phyloP scores from a whole-genome alignment of 495 filamentous ascomycete genomes.

The Neurospora sp. region DNA sequence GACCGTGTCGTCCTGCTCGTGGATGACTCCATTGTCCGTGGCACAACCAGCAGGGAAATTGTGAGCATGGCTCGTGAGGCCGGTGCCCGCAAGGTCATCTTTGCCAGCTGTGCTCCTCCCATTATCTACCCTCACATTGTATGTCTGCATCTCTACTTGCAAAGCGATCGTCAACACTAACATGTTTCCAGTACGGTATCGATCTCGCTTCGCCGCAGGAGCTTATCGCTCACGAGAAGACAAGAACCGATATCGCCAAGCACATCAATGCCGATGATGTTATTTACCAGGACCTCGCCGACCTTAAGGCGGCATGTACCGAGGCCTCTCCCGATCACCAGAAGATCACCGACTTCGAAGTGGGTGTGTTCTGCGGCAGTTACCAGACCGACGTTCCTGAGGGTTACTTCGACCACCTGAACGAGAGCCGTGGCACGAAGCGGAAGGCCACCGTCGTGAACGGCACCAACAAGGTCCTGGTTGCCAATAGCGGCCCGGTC shows the following conservation, averaged over 20 bases:
- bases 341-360: conserved; percentile 60
- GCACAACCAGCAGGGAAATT: conserved; percentile 86
- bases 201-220: conserved; percentile 77
- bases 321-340: conserved; percentile 48
- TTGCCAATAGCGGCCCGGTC: conserved; percentile 14
- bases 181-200: conserved; percentile 57
- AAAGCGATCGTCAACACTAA: neutral
- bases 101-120: conserved; percentile 79
- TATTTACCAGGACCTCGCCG: conserved; percentile 80
- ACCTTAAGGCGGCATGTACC: conserved; percentile 70
- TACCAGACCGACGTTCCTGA: conserved; percentile 77
- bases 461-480: neutral
- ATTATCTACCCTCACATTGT: conserved; percentile 55
- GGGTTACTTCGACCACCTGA: conserved; percentile 83
- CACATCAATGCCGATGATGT: conserved; percentile 87
- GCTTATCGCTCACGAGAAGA: conserved; percentile 73
- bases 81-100: conserved; percentile 81
- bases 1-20: conserved; percentile 77
- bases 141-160: neutral
- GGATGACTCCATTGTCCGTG: conserved; percentile 89
- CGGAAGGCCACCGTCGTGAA: conserved; percentile 33
- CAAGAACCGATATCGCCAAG: conserved; percentile 55
- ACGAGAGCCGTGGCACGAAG: conserved; percentile 62
- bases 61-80: conserved; percentile 89
- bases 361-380: conserved; percentile 91